Evolutionary conservation across 441 rosid species (phyloP), one percentile per base, ranked within the genome.

Genomic region (Erysimum cheiri): DNA sequence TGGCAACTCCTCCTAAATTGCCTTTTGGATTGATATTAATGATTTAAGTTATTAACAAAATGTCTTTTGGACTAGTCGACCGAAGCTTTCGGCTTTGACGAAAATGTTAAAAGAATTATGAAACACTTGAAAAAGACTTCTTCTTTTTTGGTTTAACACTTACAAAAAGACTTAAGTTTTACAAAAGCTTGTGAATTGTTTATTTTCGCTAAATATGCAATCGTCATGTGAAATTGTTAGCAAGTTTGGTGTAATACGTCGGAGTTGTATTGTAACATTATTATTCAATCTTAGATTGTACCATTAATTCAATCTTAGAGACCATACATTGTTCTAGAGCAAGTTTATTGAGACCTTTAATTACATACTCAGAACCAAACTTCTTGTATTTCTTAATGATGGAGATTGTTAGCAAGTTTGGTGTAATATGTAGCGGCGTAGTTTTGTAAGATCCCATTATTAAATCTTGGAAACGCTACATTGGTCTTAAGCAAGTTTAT

Each of bases 321-420:
- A 47, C 14, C 14, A 31, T 44, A 46, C 43, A 63, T 12, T 8
- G 14, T 11, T 24, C 57, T 2, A 9, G 13, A 29, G 53, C 6
- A n/a, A 47, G 43, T 47, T 17, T 37, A 48, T 57, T 39, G 26
- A 19, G 33, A 64, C 32, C 19, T 53, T 50, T 41, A 49, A 41
- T 39, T 40, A 66, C 72, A 66, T n/a, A 59, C 1, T 49, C 55
- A 40, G 6, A 41, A 43, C 63, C 49, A 19, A 47, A 58, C 67
- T 22, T 28, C 22, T 32, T 35, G 33, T 59, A 15, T 71, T 26
- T 67, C 15, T 37, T 14, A 9, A 47, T 49, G 55, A 64, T 2
- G 14, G 44, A 66, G 69, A 52, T 76, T 76, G 63, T 29, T 39
- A 22, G 19, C 35, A 29, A 54, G 13, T 15, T 31, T 13, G 32